Evolutionary conservation across 768 basidiomycete genomes (phyloP), one percentile per base, ranked within the genome.

Genomic region (Lactifluus hygrophoroides): DNA sequence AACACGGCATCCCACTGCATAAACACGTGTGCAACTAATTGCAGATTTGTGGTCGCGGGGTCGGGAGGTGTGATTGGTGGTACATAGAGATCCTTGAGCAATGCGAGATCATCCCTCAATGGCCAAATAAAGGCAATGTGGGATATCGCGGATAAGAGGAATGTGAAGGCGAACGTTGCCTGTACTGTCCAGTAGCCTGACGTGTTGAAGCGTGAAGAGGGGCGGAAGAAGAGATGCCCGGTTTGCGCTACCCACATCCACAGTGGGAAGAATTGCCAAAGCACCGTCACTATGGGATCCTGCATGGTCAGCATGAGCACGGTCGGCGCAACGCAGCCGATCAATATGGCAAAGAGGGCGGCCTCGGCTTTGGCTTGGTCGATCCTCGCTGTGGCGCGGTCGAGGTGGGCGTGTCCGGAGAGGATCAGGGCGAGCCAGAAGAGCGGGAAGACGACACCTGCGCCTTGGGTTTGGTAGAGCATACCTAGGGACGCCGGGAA

Each of bases 361-460:
- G 63, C 63, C 16, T 62, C 61, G 17, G 63, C 63, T 9, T 50
- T 45, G 21, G 63, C 63, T 19, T 62, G 63, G 27, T 61, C 54
- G 34, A 64, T 58, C 49, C 45, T 56, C 3, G 56, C 54, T 3
- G 56, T n/a, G 13, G 14, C 27, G 40, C 23, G 25, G 9, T 37
- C 17, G 30, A 58, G 21, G 38, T 38, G 55, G 34, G 51, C 13
- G 17, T 58, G 60, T 16, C 60, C 63, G 21, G 63, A 48, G 23
- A 64, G 44, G 27, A 64, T 56, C 1, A 62, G 16, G 8, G 51
- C 44, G 3, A 62, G 17, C 61, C 63, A 64, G 44, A 40, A 64
- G 49, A 62, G 34, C 3, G 63, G 63, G 45, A 58, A 55, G 10
- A 32, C 1, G 45, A 51, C 0, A 11, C 63, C 63, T 2, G 53